These are phyloP conservation scores for Datura wrightii DNA, from an alignment of 257 asterid genomes.

Conservation along the genomic window DNA sequence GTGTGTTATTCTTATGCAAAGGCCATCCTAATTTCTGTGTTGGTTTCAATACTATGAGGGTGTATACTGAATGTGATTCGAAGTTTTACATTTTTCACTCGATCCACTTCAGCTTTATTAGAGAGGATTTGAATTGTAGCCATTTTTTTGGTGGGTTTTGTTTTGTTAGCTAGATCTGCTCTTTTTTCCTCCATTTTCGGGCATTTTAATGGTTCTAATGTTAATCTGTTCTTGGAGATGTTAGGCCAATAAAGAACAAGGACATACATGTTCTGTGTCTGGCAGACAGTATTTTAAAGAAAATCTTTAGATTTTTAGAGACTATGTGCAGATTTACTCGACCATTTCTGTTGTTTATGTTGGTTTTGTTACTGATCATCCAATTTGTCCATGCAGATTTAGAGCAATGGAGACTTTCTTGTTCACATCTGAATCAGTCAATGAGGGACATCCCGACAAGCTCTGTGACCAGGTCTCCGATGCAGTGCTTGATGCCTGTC, in stretches of 20 bases:
- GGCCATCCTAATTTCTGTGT: neutral
- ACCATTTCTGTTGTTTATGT: neutral
- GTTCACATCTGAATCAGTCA: slow-evolving; percentile 30
- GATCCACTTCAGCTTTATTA: neutral
- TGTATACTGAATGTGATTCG: neutral
- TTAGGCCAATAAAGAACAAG: neutral
- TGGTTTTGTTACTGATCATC: neutral
- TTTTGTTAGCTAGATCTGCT: neutral
- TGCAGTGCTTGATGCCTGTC: slow-evolving; percentile 30
- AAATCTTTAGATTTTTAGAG: no score
- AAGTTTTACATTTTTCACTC: neutral
- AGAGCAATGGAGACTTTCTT: slow-evolving; percentile 31
- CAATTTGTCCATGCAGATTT: neutral
- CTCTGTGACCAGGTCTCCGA: slow-evolving; percentile 28
- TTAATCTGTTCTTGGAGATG: neutral
- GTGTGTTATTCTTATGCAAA: neutral
- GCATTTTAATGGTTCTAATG: neutral
- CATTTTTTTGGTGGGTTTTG: neutral
- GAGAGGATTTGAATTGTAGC: neutral
- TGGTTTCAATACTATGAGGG: neutral
- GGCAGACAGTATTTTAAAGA: neutral
- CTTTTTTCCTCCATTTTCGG: neutral
- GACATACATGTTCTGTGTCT: neutral
- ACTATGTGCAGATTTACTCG: neutral
- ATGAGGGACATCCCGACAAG: slow-evolving; percentile 31